Evolutionary conservation across 768 basidiomycete genomes (phyloP).

Genomic region (Collybia sordida): DNA sequence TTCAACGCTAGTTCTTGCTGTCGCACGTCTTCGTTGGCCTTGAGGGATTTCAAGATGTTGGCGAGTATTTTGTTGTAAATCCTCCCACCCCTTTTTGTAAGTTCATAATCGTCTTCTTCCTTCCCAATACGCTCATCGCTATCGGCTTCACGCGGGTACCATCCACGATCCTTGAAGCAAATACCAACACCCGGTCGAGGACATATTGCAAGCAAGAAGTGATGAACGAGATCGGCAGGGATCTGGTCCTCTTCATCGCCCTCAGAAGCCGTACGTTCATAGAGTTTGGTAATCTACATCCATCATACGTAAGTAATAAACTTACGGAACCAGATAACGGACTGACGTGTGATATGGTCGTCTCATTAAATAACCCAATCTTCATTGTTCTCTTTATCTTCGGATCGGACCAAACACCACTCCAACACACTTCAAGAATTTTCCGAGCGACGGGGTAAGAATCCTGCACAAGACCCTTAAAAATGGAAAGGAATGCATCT

Average conservation of each 20-base stretch:
- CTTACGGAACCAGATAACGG: not conserved
- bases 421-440: constrained; percentile 75
- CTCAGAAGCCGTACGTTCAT: constrained; percentile 58
- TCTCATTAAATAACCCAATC: constrained; percentile 69
- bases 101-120: constrained; percentile 35
- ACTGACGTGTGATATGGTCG: constrained; percentile 60
- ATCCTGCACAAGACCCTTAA: constrained; percentile 72
- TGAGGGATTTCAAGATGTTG: constrained; percentile 70
- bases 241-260: constrained; percentile 48
- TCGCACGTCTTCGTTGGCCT: constrained; percentile 85
- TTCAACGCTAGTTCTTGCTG: constrained; percentile 84
- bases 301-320: not conserved
- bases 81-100: constrained; percentile 37
- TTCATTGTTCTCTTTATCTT: constrained; percentile 74
- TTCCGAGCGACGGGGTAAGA: constrained; percentile 57
- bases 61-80: constrained; percentile 84
- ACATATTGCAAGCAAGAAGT: constrained; percentile 84
- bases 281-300: constrained; percentile 68
- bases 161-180: constrained; percentile 87
- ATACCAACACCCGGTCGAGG: constrained; percentile 80
- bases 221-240: constrained; percentile 79
- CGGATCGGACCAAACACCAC: constrained; percentile 71
- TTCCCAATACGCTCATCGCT: constrained; percentile 30
- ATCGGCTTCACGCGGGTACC: constrained; percentile 77
- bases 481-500: constrained; percentile 63